These are phyloP conservation scores for Oryza coarctata DNA, from an alignment of 176 grass and related monocot species.

Conservation along the genomic window DNA sequence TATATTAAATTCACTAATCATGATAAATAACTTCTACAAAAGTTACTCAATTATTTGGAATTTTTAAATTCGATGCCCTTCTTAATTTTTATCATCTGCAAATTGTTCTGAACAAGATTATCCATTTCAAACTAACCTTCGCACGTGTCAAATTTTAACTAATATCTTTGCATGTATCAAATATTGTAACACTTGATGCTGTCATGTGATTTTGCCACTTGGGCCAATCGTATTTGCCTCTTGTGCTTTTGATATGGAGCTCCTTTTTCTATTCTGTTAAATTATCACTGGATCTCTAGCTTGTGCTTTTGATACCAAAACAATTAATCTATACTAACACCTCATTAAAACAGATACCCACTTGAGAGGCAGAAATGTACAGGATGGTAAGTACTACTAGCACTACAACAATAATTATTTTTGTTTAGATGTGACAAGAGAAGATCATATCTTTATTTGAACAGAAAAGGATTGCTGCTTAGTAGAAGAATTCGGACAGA, in stretches of 20 bases:
- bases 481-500: not conserved
- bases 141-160: not conserved
- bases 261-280: not conserved
- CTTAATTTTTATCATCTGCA: not conserved
- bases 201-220: slow-evolving; percentile 24
- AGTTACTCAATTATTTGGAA: too few species aligned
- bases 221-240: not conserved
- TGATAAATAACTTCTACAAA: too few species aligned
- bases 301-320: not conserved
- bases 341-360: not conserved
- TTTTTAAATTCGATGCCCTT: too few species aligned
- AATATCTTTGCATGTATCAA: not conserved
- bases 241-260: slow-evolving; percentile 17
- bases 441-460: not conserved
- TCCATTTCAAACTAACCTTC: not conserved
- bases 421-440: not conserved
- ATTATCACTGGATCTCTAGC: not conserved
- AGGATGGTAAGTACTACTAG: not conserved
- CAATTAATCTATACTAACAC: not conserved
- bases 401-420: not conserved
- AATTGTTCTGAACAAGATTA: not conserved
- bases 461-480: not conserved
- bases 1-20: too few species aligned
- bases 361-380: not conserved
- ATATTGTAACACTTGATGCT: not conserved